phyloP scores from a whole-genome alignment of 306 rosid species.

The Hippophae tibetana region DNA sequence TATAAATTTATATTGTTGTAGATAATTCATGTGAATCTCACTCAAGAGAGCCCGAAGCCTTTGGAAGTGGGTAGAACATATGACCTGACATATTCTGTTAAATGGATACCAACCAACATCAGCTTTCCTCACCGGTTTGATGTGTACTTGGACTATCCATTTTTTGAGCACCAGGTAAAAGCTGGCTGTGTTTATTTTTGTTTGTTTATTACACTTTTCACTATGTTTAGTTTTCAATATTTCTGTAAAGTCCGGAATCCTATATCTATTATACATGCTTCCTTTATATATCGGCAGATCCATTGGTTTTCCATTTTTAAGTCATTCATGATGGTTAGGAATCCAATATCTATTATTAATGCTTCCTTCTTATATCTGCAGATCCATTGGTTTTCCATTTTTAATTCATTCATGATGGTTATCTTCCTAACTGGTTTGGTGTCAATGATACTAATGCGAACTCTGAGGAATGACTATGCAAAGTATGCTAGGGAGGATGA shows the following conservation, averaged over 20 bases:
- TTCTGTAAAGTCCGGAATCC: too few species aligned
- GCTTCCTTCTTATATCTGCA: slow-evolving; percentile 29
- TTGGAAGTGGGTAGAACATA: slow-evolving; percentile 51
- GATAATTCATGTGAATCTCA: slow-evolving; percentile 93
- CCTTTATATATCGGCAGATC: slow-evolving; percentile 47
- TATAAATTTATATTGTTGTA: slow-evolving; percentile 24
- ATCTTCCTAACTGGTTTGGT: slow-evolving; percentile 98
- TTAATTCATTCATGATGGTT: slow-evolving; percentile 99
- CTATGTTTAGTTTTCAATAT: too few species aligned
- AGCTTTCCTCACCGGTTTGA: slow-evolving; percentile 91
- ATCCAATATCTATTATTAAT: background rate
- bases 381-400: slow-evolving; percentile 99
- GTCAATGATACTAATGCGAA: slow-evolving; percentile 97
- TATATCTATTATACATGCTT: background rate
- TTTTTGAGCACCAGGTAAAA: slow-evolving; percentile 94
- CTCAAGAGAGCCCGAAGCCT: slow-evolving; percentile 71
- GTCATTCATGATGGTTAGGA: slow-evolving; percentile 94
- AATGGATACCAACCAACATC: slow-evolving; percentile 66
- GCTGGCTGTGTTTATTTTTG: background rate
- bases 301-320: slow-evolving; percentile 99
- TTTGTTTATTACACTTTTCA: too few species aligned
- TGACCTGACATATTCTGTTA: slow-evolving; percentile 83
- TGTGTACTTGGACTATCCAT: slow-evolving; percentile 91
- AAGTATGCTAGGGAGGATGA: slow-evolving; percentile 98
- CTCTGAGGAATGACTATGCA: slow-evolving; percentile 96